Evolutionary conservation across 371 early-diverging fungal genomes (phyloP).

Genomic region (Mucor ambiguus): DNA sequence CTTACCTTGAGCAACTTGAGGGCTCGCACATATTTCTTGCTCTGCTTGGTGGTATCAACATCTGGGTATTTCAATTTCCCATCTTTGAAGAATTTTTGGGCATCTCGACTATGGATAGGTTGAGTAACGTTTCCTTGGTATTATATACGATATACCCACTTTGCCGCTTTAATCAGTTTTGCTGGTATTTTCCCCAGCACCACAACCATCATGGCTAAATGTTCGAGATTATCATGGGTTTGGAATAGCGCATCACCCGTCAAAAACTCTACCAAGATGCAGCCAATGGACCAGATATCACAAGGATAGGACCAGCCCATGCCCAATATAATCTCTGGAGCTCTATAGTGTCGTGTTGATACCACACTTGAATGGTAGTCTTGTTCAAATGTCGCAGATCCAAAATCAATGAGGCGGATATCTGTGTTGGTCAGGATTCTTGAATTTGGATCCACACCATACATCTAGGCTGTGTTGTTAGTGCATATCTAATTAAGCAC

Average conservation of each 20-base stretch:
- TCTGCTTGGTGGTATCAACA: constrained; percentile 61
- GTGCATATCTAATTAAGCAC: too few species aligned
- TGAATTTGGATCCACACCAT: constrained; percentile 18
- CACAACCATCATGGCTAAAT: constrained; percentile 75
- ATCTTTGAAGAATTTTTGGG: constrained; percentile 62
- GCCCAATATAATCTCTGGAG: constrained; percentile 94
- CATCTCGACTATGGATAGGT: constrained; percentile 36
- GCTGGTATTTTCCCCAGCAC: constrained; percentile 53
- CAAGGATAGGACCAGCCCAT: constrained; percentile 95
- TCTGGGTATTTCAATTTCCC: constrained; percentile 70
- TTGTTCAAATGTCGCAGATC: constrained; percentile 92
- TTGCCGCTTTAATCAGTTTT: constrained; percentile 21
- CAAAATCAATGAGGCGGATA: constrained; percentile 96
- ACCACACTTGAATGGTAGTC: constrained; percentile 92
- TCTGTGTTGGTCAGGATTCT: constrained; percentile 71
- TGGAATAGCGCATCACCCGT: constrained; percentile 96
- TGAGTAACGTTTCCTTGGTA: neutral
- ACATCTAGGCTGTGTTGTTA: constrained; percentile 15
- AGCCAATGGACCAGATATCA: constrained; percentile 98
- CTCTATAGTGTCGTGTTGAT: constrained; percentile 94
- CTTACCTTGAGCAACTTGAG: constrained; percentile 62
- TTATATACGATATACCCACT: neutral
- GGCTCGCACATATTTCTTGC: constrained; percentile 69
- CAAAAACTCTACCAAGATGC: constrained; percentile 92
- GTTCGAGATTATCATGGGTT: constrained; percentile 85